Percentiles rank a stretch among this genome's conserved stretches.
Evolutionary conservation across 345 rosid species (phyloP).

Genomic region (Pugionium dolabratum): DNA sequence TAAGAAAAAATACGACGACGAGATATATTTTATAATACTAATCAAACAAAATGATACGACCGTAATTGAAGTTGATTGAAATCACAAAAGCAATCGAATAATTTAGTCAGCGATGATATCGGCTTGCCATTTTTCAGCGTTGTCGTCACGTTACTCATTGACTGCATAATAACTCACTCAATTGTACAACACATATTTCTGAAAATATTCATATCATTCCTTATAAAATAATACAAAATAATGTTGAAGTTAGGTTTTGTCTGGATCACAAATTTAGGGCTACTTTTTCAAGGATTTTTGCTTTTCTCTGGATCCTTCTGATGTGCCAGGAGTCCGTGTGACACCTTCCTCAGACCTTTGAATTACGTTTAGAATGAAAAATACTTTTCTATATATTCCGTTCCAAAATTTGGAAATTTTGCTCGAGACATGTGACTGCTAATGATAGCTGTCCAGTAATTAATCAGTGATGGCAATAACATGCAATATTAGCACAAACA

Average conservation of each 20-base stretch:
- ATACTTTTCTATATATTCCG: no score
- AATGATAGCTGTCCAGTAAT: no score
- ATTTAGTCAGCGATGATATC: conserved; percentile 16
- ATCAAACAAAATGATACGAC: not conserved
- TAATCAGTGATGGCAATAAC: no score
- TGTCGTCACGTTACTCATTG: conserved; percentile 22
- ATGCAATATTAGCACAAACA: no score
- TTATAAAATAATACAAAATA: no score
- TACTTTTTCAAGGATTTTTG: not conserved
- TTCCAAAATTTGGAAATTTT: no score
- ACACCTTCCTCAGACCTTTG: not conserved
- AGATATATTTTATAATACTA: not conserved
- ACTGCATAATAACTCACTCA: not conserved
- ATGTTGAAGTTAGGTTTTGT: conserved; percentile 1
- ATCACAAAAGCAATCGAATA: not conserved
- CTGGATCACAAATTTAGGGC: conserved; percentile 5
- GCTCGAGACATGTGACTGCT: no score
- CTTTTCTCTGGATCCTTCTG: conserved; percentile 5
- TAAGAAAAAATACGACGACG: not conserved
- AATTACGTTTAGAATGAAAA: not conserved
- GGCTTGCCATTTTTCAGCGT: not conserved
- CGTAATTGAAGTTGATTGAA: conserved; percentile 9
- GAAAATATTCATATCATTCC: no score
- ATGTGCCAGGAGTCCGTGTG: conserved; percentile 3
- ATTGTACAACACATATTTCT: no score